A percentile compares a stretch with the other conserved stretches of the same genome.
Conservation (phyloP, 306 rosid genomes). For the Castanospermum australe region DNA sequence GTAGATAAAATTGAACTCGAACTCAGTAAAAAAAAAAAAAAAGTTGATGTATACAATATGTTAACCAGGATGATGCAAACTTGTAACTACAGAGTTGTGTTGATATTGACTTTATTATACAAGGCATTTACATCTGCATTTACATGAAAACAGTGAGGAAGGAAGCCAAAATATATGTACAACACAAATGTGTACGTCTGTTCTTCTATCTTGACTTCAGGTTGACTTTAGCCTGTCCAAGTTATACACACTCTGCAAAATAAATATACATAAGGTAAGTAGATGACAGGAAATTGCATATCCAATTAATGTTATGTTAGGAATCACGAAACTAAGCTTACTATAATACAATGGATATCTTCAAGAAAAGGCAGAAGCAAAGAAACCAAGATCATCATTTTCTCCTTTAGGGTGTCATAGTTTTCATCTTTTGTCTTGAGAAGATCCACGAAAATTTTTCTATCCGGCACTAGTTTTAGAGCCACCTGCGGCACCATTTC, state of each 20-base stretch:
- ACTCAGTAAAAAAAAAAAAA: background rate
- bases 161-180: background rate
- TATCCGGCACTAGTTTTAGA: constrained; percentile 73
- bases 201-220: constrained; percentile 38
- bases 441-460: constrained; percentile 50
- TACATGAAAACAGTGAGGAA: background rate
- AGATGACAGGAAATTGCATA: background rate
- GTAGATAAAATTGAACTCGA: background rate
- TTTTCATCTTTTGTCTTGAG: constrained; percentile 63
- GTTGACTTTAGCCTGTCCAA: constrained; percentile 67
- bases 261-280: background rate
- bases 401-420: constrained; percentile 55
- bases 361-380: constrained; percentile 72
- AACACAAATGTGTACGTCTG: constrained; percentile 10
- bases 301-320: background rate
- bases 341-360: constrained; percentile 65
- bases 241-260: constrained; percentile 57
- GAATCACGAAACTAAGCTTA: constrained; percentile 34
- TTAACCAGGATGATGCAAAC: background rate
- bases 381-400: constrained; percentile 57
- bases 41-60: constrained; percentile 12
- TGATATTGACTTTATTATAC: constrained; percentile 22
- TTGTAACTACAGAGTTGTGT: constrained; percentile 10
- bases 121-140: constrained; percentile 16
- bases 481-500: constrained; percentile 60